phyloP scores from a whole-genome alignment of 805 yeast species.

The Kodamaea fukazawae region DNA sequence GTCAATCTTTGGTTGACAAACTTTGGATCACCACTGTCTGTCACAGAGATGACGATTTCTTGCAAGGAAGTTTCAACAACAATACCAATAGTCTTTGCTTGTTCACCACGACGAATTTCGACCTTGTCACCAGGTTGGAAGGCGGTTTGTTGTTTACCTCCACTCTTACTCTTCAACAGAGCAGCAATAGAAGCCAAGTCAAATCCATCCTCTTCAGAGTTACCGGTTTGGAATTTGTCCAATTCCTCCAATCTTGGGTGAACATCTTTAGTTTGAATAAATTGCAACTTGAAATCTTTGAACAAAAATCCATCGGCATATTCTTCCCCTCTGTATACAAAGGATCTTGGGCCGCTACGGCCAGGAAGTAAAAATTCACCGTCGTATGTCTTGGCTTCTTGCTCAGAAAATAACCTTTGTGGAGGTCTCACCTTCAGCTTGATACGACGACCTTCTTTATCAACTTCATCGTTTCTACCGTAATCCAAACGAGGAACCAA shows the following conservation, averaged over 20 bases:
- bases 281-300: conserved; percentile 83
- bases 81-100: conserved; percentile 80
- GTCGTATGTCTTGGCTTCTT: conserved; percentile 85
- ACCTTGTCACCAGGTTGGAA: conserved; percentile 95
- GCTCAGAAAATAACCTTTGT: conserved; percentile 81
- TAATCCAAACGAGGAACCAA: conserved; percentile 93
- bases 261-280: conserved; percentile 75
- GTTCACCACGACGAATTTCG: conserved; percentile 90
- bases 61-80: conserved; percentile 63
- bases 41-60: conserved; percentile 50
- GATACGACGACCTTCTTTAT: conserved; percentile 40
- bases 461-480: conserved; percentile 61
- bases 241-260: conserved; percentile 87
- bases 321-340: conserved; percentile 80
- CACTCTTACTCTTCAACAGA: conserved; percentile 58
- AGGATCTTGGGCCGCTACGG: conserved; percentile 51
- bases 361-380: conserved; percentile 68
- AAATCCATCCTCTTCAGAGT: conserved; percentile 74
- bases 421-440: conserved; percentile 74
- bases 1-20: conserved; percentile 63
- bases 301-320: conserved; percentile 83
- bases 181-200: conserved; percentile 86
- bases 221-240: conserved; percentile 72
- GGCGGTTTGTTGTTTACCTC: conserved; percentile 28
- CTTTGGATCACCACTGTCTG: conserved; percentile 55